Conservation (phyloP, 768 basidiomycete species). For the Pholiota conissans region DNA sequence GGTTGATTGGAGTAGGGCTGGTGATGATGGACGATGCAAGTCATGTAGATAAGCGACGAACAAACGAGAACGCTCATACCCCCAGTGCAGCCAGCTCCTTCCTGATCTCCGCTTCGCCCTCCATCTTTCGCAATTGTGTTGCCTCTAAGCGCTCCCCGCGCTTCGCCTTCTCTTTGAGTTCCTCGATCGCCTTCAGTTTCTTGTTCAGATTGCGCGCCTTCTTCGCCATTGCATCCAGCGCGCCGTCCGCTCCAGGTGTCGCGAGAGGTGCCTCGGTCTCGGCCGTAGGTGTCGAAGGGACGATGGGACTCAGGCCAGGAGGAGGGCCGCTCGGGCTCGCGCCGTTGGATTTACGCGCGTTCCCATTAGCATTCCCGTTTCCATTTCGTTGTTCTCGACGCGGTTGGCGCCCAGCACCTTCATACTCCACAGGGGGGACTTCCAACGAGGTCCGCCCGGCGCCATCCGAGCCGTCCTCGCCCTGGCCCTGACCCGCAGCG, state of each 20-base stretch:
- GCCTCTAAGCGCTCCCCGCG: constrained; percentile 91
- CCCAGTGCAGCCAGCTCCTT: constrained; percentile 65
- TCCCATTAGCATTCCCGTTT: constrained; percentile 13
- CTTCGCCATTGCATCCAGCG: constrained; percentile 83
- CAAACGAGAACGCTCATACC: constrained; percentile 6
- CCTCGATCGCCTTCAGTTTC: constrained; percentile 99
- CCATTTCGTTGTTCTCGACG: constrained; percentile 29
- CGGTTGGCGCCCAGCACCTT: constrained; percentile 39
- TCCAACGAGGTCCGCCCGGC: background rate
- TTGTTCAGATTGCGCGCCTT: constrained; percentile 94
- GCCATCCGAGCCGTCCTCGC: constrained; percentile 15
- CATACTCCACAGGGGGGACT: constrained; percentile 37
- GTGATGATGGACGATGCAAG: no score
- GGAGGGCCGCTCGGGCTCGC: constrained; percentile 29
- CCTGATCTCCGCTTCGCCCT: constrained; percentile 81
- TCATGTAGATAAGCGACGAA: no score
- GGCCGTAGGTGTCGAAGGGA: constrained; percentile 11
- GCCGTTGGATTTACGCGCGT: constrained; percentile 9
- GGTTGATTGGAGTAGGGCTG: background rate
- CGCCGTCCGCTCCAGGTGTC: constrained; percentile 54
- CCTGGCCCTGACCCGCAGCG: background rate
- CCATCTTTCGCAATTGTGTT: constrained; percentile 97
- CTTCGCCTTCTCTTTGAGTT: constrained; percentile 89
- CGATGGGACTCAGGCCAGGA: background rate
- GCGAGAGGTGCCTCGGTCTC: constrained; percentile 41